Evolutionary conservation across 306 rosid species (phyloP), one percentile per base, ranked within the genome.

Genomic region (Cicer yamashitae): DNA sequence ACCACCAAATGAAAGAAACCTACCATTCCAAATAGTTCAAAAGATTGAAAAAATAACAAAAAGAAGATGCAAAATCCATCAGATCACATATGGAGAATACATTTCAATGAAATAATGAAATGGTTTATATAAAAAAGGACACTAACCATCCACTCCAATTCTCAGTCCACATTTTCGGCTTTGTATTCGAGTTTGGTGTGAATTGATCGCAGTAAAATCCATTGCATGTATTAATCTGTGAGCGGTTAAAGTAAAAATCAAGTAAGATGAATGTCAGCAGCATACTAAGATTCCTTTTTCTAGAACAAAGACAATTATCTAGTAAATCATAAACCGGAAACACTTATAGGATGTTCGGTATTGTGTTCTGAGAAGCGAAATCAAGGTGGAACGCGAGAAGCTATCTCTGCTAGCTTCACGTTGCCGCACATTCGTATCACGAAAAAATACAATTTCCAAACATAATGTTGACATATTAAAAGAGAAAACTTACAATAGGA

Each of bases 111-210:
- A 73, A 11, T 18, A 65, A 70, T 65, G 72, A 47, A 73, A 11
- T 18, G 47, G 52, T 71, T 44, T 7, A 58, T 71, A 76, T 37
- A 40, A 39, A 59, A 63, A 79, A 66, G 60, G 51, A 74, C 4
- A 46, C 87, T 81, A 69, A 96, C 99, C 99, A 96, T 87, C 97
- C 98, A 79, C 75, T 85, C 93, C 93, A 96, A 84, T 89, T 89
- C 87, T 96, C 99, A 47, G 99, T 96, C 99, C 99, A 96, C 83
- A 96, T 85, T 83, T 92, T 96, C 20, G 99, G 99, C 71, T 87
- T 96, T 44, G 79, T 78, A 43, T 89, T 82, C 39, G 98, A 88
- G 87, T 87, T 96, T 57, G 99, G 98, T 68, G 88, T 84, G 78
- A 91, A 96, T 77, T 96, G 96, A 74, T 96, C 98, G 58, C 99